These are phyloP conservation scores for Chlorencoelia australis DNA, from an alignment of 2,329 filamentous ascomycete genomes.

Conservation along the genomic window DNA sequence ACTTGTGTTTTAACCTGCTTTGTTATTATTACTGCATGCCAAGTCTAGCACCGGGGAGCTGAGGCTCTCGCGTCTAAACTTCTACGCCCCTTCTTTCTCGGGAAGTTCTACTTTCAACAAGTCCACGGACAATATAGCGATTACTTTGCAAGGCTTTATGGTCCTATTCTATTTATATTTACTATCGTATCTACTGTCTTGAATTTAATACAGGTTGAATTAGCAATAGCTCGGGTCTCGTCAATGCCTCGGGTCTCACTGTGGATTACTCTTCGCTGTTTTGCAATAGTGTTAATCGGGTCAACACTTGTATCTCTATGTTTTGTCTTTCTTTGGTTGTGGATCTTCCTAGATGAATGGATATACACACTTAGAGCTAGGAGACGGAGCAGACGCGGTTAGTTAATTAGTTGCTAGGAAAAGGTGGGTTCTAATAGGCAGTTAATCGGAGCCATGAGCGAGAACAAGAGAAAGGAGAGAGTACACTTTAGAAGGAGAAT, in stretches of 20 bases:
- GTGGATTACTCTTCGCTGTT: no score
- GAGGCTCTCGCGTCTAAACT: conserved; percentile 18
- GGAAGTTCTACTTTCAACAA: conserved; percentile 1
- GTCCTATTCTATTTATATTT: conserved; percentile 9
- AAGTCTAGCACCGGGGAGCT: conserved; percentile 28
- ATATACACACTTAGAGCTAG: no score
- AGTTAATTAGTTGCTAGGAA: no score
- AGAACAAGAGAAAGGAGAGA: no score
- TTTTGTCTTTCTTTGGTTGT: no score
- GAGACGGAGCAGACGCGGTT: no score
- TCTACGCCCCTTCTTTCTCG: conserved; percentile 5
- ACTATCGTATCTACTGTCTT: neutral
- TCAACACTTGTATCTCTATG: no score
- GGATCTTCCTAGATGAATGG: no score
- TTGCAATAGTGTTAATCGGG: no score
- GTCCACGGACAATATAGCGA: conserved; percentile 4
- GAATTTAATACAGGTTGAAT: conserved; percentile 6
- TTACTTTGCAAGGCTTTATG: conserved; percentile 8
- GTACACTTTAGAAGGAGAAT: no score
- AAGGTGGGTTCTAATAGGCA: no score
- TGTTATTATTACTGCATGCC: conserved; percentile 12
- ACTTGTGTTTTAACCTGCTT: conserved; percentile 2
- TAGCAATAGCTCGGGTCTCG: conserved; percentile 2
- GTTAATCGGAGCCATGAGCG: no score
- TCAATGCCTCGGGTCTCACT: neutral